Conservation (phyloP, 1,139 yeast species). For the Pneumocystis jirovecii region DNA sequence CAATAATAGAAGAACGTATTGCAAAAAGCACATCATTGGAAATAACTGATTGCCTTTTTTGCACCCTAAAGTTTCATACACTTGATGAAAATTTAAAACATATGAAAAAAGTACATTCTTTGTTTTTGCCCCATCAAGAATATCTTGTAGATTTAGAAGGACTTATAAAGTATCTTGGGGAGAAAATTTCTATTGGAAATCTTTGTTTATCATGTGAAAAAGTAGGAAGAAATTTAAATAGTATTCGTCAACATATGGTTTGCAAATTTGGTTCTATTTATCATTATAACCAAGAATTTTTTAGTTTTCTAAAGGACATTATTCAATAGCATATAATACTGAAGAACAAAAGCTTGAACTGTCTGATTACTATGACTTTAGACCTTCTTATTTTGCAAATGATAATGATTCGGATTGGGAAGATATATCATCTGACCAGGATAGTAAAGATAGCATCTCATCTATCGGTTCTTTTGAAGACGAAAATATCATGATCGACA, state of each 20-base stretch:
- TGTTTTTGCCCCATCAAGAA: constrained; percentile 69
- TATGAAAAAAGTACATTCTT: constrained; percentile 65
- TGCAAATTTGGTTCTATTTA: not conserved
- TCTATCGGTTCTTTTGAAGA: constrained; percentile 24
- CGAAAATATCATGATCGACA: constrained; percentile 23
- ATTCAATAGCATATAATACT: constrained; percentile 74
- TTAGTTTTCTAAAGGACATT: constrained; percentile 55
- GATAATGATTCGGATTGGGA: constrained; percentile 25
- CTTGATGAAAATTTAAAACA: constrained; percentile 58
- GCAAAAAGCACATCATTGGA: constrained; percentile 37
- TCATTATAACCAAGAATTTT: not conserved
- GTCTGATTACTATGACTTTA: constrained; percentile 75
- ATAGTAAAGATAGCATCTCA: constrained; percentile 30
- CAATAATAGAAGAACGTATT: constrained; percentile 1
- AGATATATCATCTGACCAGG: constrained; percentile 36
- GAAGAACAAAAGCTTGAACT: constrained; percentile 68
- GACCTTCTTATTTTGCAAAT: constrained; percentile 36
- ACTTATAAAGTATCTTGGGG: constrained; percentile 56
- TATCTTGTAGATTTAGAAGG: constrained; percentile 60
- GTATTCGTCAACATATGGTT: constrained; percentile 77
- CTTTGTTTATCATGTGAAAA: constrained; percentile 72
- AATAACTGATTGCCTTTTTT: constrained; percentile 62
- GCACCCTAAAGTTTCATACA: constrained; percentile 17
- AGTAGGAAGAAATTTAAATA: constrained; percentile 69
- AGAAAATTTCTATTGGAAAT: constrained; percentile 71